These are phyloP conservation scores for Cinchona pubescens DNA, from an alignment of 257 asterid species.

Conservation along the genomic window DNA sequence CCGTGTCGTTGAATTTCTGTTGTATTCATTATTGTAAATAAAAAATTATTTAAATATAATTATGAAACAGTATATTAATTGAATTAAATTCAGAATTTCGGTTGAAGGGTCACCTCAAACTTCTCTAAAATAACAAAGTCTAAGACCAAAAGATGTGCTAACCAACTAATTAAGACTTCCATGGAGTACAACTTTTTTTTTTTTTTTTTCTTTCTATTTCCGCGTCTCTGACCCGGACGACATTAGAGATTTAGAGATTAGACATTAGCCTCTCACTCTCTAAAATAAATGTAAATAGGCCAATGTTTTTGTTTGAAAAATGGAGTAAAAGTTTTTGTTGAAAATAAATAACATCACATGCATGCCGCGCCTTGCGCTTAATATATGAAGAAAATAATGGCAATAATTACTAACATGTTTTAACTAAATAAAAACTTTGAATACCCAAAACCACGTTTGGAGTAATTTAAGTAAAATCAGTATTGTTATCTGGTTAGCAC, in stretches of 20 bases:
- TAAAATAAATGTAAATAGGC: not conserved
- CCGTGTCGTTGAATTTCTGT: constrained; percentile 9
- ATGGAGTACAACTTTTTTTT: not conserved
- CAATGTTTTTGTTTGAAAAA: not conserved
- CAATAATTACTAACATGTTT: too few relatives aligned
- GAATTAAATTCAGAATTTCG: constrained; percentile 9
- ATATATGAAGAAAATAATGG: not conserved
- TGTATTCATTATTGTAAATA: constrained; percentile 4
- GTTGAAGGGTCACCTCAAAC: constrained; percentile 26
- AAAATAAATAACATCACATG: not conserved
- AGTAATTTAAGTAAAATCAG: constrained; percentile 19
- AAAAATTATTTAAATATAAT: not conserved
- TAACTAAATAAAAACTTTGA: not conserved
- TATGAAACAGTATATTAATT: not conserved
- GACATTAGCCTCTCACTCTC: not conserved
- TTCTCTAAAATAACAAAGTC: constrained; percentile 7
- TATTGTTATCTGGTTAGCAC: not conserved
- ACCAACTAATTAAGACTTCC: constrained; percentile 19
- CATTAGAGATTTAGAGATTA: not conserved
- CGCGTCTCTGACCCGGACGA: constrained; percentile 14
- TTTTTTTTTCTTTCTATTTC: not conserved
- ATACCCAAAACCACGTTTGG: not conserved
- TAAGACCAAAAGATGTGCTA: constrained; percentile 6
- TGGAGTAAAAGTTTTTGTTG: not conserved
- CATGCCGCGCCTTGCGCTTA: not conserved